Evolutionary conservation across 176 grass and related monocot species (phyloP).

Genomic region (Rhynchospora breviuscula): DNA sequence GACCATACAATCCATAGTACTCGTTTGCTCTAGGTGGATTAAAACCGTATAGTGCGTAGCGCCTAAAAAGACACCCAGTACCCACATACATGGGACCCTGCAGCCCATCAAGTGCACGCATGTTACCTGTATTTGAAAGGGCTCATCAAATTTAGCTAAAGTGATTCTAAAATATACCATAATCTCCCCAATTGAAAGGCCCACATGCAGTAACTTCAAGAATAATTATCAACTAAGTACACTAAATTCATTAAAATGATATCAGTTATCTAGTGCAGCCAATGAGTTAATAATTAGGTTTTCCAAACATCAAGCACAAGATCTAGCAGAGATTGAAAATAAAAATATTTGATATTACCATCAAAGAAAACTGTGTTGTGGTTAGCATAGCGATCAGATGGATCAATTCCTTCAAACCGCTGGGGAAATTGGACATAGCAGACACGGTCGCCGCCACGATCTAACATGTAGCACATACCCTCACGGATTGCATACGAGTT

Average conservation of each 20-base stretch:
- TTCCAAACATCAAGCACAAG: neutral
- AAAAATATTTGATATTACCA: constrained; percentile 18
- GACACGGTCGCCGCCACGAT: constrained; percentile 77
- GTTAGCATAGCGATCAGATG: constrained; percentile 54
- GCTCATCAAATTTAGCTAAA: neutral
- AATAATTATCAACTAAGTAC: neutral
- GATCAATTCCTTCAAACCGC: constrained; percentile 52
- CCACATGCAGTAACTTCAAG: neutral
- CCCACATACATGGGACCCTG: constrained; percentile 82
- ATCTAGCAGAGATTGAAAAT: neutral
- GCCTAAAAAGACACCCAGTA: constrained; percentile 66
- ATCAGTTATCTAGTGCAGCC: neutral
- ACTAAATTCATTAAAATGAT: neutral
- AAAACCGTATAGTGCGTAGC: constrained; percentile 62
- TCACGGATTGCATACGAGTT: constrained; percentile 68
- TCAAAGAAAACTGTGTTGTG: constrained; percentile 94
- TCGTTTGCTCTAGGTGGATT: constrained; percentile 42
- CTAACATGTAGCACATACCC: constrained; percentile 95
- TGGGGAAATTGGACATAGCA: constrained; percentile 67
- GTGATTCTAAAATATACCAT: neutral
- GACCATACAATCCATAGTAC: constrained; percentile 42
- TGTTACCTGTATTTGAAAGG: constrained; percentile 27
- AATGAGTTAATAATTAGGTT: neutral
- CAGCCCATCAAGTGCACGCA: constrained; percentile 60
- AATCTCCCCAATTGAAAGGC: neutral